A percentile compares a stretch with the other conserved stretches of the same genome.
Evolutionary conservation across 2,329 filamentous ascomycete genomes (phyloP).

Genomic region (Lasiodiplodia theobromae): DNA sequence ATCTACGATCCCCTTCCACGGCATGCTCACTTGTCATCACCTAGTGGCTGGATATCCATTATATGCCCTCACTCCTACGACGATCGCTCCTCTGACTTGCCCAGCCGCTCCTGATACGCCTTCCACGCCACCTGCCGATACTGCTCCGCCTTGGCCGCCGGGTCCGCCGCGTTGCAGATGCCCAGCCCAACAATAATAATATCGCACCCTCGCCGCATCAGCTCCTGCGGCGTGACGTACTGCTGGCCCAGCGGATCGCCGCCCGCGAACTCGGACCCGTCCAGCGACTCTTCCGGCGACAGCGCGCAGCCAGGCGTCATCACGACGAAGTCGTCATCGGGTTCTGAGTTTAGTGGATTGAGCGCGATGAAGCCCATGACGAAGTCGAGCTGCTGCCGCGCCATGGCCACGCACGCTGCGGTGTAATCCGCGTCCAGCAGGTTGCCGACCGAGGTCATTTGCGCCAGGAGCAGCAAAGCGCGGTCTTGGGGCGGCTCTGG

Average conservation of each 20-base stretch:
- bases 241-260: too few species aligned
- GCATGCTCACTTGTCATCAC: too few species aligned
- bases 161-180: not conserved
- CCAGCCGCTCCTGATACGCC: not conserved
- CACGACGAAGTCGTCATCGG: not conserved
- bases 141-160: slow-evolving; percentile 1
- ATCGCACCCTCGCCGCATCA: not conserved
- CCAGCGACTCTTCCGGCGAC: not conserved
- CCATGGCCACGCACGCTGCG: not conserved
- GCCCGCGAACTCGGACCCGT: not conserved
- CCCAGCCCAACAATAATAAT: not conserved
- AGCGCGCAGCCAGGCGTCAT: slow-evolving; percentile 8
- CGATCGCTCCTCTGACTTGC: too few species aligned
- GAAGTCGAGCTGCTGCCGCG: not conserved
- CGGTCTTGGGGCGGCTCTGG: not conserved
- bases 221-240: not conserved
- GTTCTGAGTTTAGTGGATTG: not conserved
- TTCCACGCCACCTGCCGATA: not conserved
- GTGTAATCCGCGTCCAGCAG: slow-evolving; percentile 2
- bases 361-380: slow-evolving; percentile 13
- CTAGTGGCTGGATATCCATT: too few species aligned
- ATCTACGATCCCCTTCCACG: too few species aligned
- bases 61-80: too few species aligned
- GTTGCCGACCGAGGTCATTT: not conserved
- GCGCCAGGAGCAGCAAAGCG: not conserved